Evolutionary conservation across 2,329 filamentous ascomycete species (phyloP), one percentile per base, ranked within the genome.

Genomic region (Aspergillus ustus): DNA sequence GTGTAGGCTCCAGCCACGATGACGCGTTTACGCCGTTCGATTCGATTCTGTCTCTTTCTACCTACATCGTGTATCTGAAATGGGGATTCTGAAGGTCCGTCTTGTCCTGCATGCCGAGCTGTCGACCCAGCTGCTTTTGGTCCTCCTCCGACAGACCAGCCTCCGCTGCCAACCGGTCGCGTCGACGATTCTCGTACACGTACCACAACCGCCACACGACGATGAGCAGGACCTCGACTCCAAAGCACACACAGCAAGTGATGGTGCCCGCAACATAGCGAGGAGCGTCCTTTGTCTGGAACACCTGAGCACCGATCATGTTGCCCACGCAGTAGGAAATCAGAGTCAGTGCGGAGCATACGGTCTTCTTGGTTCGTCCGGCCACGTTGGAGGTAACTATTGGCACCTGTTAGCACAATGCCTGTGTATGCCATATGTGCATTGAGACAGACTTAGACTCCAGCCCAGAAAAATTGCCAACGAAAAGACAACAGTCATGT

Each of bases 321-420:
- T 58, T 58, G 15, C 56, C 56, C 2, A 44, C 56, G n/a, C 56
- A 58, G 15, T 58, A 58, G 8, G 48, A 29, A 8, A 58, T 31
- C 19, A 58, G 28, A 4, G 48, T 37, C 15, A 52, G 17, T 2
- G 46, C 20, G 1, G 46, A 52, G 20, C 44, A 15, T 13, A 52
- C 46, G 19, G 46, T 52, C 45, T n/a, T 22, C 15, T 58, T 58
- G 9, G 55, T 58, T 11, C 49, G 34, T 19, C 55, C 55, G 29
- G 55, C 46, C 2, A 58, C 37, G 29, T 52, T 58, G 55, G 48
- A 58, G 19, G 48, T 15, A 19, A 48, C 45, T 48, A 19, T 31
- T 4, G n/a, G 29, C 1, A 8, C 15, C 1, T 45, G 15, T 45
- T 45, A 45, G 43, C n/a, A 7, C 37, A 20, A 1, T 15, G 17